Evolutionary conservation across 495 filamentous ascomycete species (phyloP).

Genomic region (Hypoxylon fragiforme): DNA sequence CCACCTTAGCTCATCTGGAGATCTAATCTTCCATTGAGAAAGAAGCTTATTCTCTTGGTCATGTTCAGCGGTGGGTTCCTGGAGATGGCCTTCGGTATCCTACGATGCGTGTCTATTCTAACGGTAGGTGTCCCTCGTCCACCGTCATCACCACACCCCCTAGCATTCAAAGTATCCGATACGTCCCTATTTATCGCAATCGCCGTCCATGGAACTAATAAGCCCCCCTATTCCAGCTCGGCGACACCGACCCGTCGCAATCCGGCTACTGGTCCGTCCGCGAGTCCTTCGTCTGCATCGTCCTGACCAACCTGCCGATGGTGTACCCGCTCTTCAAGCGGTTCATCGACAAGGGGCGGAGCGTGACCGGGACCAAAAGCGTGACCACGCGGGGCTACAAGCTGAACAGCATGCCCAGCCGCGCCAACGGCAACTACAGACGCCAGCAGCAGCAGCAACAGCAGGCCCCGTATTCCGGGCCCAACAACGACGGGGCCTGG

Average conservation of each 20-base stretch:
- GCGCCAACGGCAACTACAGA: conserved; percentile 24
- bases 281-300: conserved; percentile 64
- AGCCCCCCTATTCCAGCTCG: conserved; percentile 19
- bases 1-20: conserved; percentile 55
- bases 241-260: conserved; percentile 53
- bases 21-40: conserved; percentile 52
- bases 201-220: not conserved
- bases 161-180: too few species aligned
- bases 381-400: conserved; percentile 27
- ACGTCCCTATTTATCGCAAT: too few species aligned
- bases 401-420: conserved; percentile 22
- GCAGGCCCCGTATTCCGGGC: too few species aligned
- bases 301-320: conserved; percentile 64
- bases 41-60: conserved; percentile 57
- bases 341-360: conserved; percentile 38
- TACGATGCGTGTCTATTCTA: conserved; percentile 62
- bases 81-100: conserved; percentile 61
- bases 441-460: conserved; percentile 47
- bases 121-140: conserved; percentile 44
- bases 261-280: conserved; percentile 65
- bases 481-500: conserved; percentile 43
- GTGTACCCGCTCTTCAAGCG: conserved; percentile 54
- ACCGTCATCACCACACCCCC: too few species aligned
- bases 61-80: conserved; percentile 64
- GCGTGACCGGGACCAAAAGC: conserved; percentile 4